Base-by-base conservation (phyloP, 805 yeast species). In the Ogataea polymorpha region DNA sequence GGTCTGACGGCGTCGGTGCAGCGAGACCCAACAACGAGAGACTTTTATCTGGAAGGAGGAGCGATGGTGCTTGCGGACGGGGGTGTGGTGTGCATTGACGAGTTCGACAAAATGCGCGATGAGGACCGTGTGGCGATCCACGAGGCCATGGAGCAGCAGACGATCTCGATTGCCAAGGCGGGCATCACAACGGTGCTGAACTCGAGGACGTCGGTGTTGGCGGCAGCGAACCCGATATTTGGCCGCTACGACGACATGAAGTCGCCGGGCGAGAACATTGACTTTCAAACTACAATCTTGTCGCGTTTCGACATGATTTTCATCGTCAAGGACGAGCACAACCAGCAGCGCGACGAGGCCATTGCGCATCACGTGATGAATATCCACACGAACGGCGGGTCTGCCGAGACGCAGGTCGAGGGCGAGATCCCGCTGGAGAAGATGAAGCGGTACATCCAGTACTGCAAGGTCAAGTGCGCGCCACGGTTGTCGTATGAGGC, bases 11-110 rank as follows among this genome's bases (percentile, higher is more conserved):
- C 99, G 0, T 84, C 96, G 13, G 98, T 93, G 14, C 99, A 91
- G 67, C 76, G 96, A 61, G 98, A 93, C 62, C 74, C 87, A 1
- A 70, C 72, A 17, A 86, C 96, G 0, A 71, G 96, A 49, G 99
- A 93, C 54, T 93, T 91, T 62, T 91, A 86, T 62, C 70, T 93
- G 39, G 99, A 93, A 74, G 99, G 99, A 45, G 99, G 99, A 66
- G 99, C 99, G 7, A 90, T 93, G 97, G 99, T 93, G n/a, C 71
- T 93, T 37, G 99, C 99, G 0, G 99, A 93, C 67, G 98, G 98
- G 28, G 99, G 99, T 51, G 97, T 93, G 37, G 97, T 91, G 35
- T 93, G 98, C 74, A 93, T 93, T 58, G 99, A 93, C 71, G 99
- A 93, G 74, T 93, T 93, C 60, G 99, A 93, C 65, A 93, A 93